Conservation (phyloP, 2,329 filamentous ascomycete species). For the Metarhizium anisopliae region DNA sequence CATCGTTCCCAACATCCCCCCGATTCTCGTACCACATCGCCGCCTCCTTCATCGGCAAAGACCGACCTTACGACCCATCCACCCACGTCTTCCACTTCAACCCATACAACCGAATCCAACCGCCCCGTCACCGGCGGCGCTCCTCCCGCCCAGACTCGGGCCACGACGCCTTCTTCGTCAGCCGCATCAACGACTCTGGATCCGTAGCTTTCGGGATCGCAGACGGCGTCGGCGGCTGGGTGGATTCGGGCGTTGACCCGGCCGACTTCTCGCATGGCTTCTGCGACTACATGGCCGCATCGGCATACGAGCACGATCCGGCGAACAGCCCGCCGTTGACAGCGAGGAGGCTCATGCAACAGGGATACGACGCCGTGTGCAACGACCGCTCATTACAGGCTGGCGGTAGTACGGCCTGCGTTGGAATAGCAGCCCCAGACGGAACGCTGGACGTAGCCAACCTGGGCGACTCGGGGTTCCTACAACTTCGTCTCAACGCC, state of each 20-base stretch:
- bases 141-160: slow-evolving; percentile 63
- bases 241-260: slow-evolving; percentile 84
- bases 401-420: slow-evolving; percentile 84
- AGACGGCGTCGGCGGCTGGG: slow-evolving; percentile 94
- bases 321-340: slow-evolving; percentile 34
- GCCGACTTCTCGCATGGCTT: slow-evolving; percentile 91
- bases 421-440: slow-evolving; percentile 66
- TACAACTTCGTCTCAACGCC: slow-evolving; percentile 76
- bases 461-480: slow-evolving; percentile 88
- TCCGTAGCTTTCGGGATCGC: slow-evolving; percentile 80
- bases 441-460: slow-evolving; percentile 84
- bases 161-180: slow-evolving; percentile 93
- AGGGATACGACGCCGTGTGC: slow-evolving; percentile 75
- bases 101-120: slow-evolving; percentile 50
- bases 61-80: slow-evolving; percentile 56
- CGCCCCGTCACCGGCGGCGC: slow-evolving; percentile 26
- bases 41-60: slow-evolving; percentile 68
- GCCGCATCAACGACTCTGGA: slow-evolving; percentile 62
- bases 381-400: slow-evolving; percentile 64
- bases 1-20: slow-evolving; percentile 16
- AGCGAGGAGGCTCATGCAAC: slow-evolving; percentile 66
- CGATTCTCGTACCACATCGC: slow-evolving; percentile 61
- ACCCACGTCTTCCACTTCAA: slow-evolving; percentile 66
- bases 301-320: slow-evolving; percentile 50
- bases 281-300: slow-evolving; percentile 84